Conservation (phyloP, 345 rosid genomes). For the Erysimum cheiranthoides region DNA sequence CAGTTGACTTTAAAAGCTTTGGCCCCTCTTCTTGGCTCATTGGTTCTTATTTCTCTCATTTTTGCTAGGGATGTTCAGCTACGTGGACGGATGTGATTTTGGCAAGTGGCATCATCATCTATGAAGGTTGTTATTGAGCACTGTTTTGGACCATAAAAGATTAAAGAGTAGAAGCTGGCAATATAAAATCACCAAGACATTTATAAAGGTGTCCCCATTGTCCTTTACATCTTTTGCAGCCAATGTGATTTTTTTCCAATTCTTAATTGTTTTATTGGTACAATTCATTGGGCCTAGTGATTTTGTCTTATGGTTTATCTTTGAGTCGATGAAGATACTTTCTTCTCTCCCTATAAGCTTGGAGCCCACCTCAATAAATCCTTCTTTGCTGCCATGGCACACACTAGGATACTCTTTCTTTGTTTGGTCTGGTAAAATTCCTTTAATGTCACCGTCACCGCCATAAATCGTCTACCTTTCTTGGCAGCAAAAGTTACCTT, state of each 20-base stretch:
- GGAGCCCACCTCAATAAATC: constrained; percentile 53
- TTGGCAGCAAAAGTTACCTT: constrained; percentile 41
- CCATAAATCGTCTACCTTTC: constrained; percentile 46
- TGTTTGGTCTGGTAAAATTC: constrained; percentile 40
- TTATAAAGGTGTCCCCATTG: constrained; percentile 43
- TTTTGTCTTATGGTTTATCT: constrained; percentile 38
- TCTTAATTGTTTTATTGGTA: constrained; percentile 14
- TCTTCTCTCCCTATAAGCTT: constrained; percentile 38
- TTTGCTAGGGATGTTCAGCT: not conserved
- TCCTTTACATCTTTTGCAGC: constrained; percentile 44
- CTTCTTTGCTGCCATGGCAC: constrained; percentile 39
- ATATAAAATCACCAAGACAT: constrained; percentile 40
- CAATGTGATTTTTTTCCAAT: constrained; percentile 7
- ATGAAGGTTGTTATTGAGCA: constrained; percentile 10
- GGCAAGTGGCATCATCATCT: constrained; percentile 32
- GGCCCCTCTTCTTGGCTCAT: constrained; percentile 38
- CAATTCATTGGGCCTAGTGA: constrained; percentile 34
- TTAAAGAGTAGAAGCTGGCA: constrained; percentile 41
- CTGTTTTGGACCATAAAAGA: constrained; percentile 40
- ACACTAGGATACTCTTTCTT: constrained; percentile 43
- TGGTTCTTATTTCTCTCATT: constrained; percentile 14
- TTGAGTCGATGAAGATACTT: constrained; percentile 43
- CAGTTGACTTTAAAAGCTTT: constrained; percentile 37
- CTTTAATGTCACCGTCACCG: constrained; percentile 46
- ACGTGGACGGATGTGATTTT: constrained; percentile 33